A percentile compares a stretch with the other conserved stretches of the same genome.
Evolutionary conservation across 495 filamentous ascomycete species (phyloP).

Genomic region (Neurospora sp.): DNA sequence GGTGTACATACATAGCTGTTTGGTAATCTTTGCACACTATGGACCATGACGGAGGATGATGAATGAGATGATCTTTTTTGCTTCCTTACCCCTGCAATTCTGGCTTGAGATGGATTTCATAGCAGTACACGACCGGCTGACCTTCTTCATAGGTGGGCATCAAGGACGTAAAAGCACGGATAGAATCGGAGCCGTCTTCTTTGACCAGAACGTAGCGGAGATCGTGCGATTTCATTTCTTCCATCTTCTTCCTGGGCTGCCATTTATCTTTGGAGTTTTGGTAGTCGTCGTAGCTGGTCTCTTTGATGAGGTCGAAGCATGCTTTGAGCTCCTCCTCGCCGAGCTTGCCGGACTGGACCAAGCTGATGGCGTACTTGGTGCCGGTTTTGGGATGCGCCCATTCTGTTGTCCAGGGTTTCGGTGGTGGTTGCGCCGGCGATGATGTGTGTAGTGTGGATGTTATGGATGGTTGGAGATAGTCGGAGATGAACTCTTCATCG

Average conservation of each 20-base stretch:
- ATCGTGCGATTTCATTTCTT: slow-evolving; percentile 66
- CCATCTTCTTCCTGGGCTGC: slow-evolving; percentile 55
- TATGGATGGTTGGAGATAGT: slow-evolving; percentile 26
- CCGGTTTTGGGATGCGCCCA: slow-evolving; percentile 35
- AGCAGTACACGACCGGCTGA: slow-evolving; percentile 68
- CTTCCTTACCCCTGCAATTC: slow-evolving; percentile 35
- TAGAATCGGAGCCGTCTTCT: slow-evolving; percentile 5
- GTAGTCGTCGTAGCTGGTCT: slow-evolving; percentile 60
- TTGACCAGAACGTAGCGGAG: slow-evolving; percentile 57
- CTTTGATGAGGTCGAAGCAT: slow-evolving; percentile 62
- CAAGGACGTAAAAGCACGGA: slow-evolving; percentile 65
- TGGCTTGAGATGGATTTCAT: slow-evolving; percentile 69
- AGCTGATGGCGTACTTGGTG: slow-evolving; percentile 28
- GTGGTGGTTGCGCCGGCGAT: slow-evolving; percentile 1
- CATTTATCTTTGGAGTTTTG: slow-evolving; percentile 53
- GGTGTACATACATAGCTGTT: background rate
- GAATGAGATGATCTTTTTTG: background rate
- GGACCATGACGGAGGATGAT: background rate
- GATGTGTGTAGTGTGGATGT: background rate
- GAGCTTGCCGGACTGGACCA: slow-evolving; percentile 41
- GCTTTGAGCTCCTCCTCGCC: slow-evolving; percentile 42
- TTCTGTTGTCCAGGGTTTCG: slow-evolving; percentile 27
- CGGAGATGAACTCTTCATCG: slow-evolving; percentile 32
- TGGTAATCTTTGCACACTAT: background rate
- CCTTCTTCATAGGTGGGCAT: slow-evolving; percentile 77